Evolutionary conservation across 371 early-diverging fungal genomes (phyloP), one percentile per base, ranked within the genome.

Genomic region (Mucor saturninus): DNA sequence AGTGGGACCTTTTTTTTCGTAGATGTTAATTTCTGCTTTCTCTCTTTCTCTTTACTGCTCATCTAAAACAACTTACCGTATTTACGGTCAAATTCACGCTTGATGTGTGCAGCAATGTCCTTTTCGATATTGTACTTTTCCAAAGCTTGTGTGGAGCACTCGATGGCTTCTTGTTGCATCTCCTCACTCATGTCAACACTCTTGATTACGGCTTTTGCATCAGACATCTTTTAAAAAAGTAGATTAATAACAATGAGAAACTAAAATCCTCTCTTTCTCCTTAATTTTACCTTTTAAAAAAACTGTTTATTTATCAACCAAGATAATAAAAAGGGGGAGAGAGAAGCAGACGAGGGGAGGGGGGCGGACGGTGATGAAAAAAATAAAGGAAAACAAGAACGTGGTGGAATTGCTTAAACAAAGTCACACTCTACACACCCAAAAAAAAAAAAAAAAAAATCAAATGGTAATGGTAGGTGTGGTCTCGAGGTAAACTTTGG

Each of bases 101-200:
- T 98, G 84, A 98, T 93, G 78, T 89, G 89, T 38, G 95, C 92
- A 39, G 98, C 98, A 71, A 98, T 96, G 65, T 98, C 98, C 85
- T 97, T 98, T 76, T 97, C 98, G 61, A 96, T 90, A 65, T 91
- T 92, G 86, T 89, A 93, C 72, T 95, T 94, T 60, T 95, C 94
- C 79, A 96, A 89, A 28, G 98, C 98, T 66, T 89, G 89, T 58
- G 90, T 87, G 51, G 97, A 94, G 68, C 93, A 88, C 70, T 96
- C 96, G 46, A 97, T 85, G 62, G 95, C 95, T 68, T 95, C 97
- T 73, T 90, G 91, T 79, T 96, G 97, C 94, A 96, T 94, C 72
- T 94, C 95, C 71, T 98, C 97, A 69, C 86, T 76, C 98, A 98
- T 98, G 84, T 98, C 98, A 40, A 92, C 98, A 72, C 95, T 97